Evolutionary conservation across 2,329 filamentous ascomycete genomes (phyloP).

Genomic region (Chrysoporthe austroafricana): DNA sequence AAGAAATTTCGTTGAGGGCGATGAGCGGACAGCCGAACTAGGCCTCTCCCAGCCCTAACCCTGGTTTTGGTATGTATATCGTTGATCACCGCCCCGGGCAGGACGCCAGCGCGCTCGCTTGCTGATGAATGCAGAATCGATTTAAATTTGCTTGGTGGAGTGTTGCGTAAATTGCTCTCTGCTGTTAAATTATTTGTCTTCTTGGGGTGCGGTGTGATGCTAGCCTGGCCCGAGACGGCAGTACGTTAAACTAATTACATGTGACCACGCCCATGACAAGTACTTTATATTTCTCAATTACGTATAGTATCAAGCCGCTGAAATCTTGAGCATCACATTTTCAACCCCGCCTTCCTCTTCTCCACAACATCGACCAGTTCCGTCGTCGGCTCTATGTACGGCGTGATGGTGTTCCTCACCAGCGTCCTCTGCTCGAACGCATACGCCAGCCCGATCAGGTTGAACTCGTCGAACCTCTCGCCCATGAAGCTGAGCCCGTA

Average conservation of each 20-base stretch:
- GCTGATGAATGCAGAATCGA: background rate
- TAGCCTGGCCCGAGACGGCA: background rate
- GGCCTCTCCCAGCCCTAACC: background rate
- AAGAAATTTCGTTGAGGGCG: background rate
- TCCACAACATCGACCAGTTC: conserved; percentile 36
- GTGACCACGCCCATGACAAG: background rate
- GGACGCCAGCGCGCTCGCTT: background rate
- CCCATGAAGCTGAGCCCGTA: conserved; percentile 69
- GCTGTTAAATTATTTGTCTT: background rate
- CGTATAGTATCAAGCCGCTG: too few relatives aligned
- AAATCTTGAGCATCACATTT: background rate
- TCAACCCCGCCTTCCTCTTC: background rate
- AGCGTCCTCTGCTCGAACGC: conserved; percentile 66
- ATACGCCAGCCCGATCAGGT: conserved; percentile 66
- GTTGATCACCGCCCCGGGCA: background rate
- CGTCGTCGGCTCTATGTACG: conserved; percentile 38
- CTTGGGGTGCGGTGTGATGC: background rate
- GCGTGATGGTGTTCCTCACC: conserved; percentile 34
- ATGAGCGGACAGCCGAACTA: background rate
- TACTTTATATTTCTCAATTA: too few relatives aligned
- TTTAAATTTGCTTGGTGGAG: background rate
- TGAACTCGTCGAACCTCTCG: conserved; percentile 60
- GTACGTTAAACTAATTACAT: background rate
- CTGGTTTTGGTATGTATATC: background rate
- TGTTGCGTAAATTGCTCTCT: background rate